Evolutionary conservation across 139 green algal species (phyloP).

Genomic region (Chlorella sorokiniana): DNA sequence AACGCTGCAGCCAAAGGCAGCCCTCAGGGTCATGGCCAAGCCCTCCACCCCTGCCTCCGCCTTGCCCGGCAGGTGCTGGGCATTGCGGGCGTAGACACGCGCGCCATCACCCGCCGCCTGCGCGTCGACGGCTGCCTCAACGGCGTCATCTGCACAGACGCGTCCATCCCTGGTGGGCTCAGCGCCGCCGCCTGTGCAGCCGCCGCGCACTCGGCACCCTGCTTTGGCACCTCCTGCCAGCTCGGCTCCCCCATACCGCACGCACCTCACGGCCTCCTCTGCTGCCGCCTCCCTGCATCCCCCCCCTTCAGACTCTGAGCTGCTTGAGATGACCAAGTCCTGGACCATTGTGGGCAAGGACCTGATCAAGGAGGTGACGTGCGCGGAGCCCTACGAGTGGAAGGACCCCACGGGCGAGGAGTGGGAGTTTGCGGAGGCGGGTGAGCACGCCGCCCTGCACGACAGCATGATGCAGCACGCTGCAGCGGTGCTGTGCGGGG

Average conservation of each 20-base stretch:
- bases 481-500: too few relatives aligned
- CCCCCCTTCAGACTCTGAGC: constrained; percentile 83
- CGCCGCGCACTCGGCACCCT: background rate
- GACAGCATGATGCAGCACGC: too few relatives aligned
- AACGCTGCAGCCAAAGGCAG: too few relatives aligned
- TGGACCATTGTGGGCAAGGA: constrained; percentile 96
- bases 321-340: constrained; percentile 80
- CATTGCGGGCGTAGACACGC: constrained; percentile 93
- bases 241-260: background rate
- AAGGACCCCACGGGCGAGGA: constrained; percentile 84
- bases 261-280: background rate
- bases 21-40: too few relatives aligned
- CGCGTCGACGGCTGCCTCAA: constrained; percentile 91
- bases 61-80: constrained; percentile 55
- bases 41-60: background rate
- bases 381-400: constrained; percentile 93
- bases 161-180: constrained; percentile 37
- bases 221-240: background rate
- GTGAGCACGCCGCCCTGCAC: background rate
- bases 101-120: constrained; percentile 88
- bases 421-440: constrained; percentile 88
- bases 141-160: constrained; percentile 81
- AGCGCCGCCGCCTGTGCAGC: background rate
- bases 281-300: background rate
- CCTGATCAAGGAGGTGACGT: constrained; percentile 68